Conservation (phyloP, 2,329 filamentous ascomycete species). For the Aureobasidium musti region DNA sequence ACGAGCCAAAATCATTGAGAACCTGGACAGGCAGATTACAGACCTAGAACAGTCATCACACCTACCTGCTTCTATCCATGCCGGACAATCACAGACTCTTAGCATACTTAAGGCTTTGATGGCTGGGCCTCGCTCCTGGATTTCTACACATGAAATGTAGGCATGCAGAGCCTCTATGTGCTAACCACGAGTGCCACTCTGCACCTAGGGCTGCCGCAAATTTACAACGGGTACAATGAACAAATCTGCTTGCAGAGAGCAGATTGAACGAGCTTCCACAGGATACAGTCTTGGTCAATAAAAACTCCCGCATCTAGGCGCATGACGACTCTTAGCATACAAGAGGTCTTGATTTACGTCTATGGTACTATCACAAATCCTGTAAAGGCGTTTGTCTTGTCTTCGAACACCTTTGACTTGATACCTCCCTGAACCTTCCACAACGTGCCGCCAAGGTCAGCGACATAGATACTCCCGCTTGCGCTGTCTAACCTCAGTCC, state of each 20-base stretch:
- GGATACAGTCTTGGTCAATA: background rate
- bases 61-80: background rate
- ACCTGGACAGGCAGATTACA: constrained; percentile 1
- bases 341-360: background rate
- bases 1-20: constrained; percentile 6
- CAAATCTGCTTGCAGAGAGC: background rate
- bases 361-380: constrained; percentile 16
- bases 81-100: background rate
- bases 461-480: constrained; percentile 1
- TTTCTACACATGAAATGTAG: background rate
- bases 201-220: no score
- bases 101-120: background rate
- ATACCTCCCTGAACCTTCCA: constrained; percentile 8
- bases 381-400: constrained; percentile 18
- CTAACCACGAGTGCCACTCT: background rate
- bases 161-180: no score
- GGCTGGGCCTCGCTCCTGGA: constrained; percentile 10
- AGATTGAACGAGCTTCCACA: background rate
- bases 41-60: background rate
- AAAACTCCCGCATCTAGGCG: background rate
- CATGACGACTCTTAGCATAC: background rate
- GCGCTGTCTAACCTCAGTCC: constrained; percentile 37
- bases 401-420: constrained; percentile 14
- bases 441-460: constrained; percentile 3
- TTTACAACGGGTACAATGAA: no score